phyloP scores from a whole-genome alignment of 2,329 filamentous ascomycete genomes.

The Penicillium fuscoglaucum region DNA sequence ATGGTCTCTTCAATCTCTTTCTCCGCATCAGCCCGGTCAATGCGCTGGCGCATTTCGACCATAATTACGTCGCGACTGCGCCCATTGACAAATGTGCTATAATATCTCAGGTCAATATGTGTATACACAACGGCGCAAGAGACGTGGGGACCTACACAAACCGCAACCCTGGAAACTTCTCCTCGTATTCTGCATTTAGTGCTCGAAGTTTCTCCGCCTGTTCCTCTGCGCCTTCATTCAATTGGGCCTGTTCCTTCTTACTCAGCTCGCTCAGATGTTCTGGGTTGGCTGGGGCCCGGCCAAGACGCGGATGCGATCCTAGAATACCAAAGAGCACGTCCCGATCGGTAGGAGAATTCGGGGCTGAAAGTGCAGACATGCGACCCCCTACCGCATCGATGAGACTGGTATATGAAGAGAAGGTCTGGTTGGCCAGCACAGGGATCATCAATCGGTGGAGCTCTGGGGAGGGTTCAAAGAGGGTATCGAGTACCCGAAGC shows the following conservation, averaged over 20 bases:
- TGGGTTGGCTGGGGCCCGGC: constrained; percentile 57
- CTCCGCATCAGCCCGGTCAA: constrained; percentile 64
- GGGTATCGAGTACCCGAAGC: constrained; percentile 63
- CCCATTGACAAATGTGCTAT: constrained; percentile 81
- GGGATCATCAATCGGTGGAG: constrained; percentile 73
- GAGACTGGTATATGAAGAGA: constrained; percentile 67
- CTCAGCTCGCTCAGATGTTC: constrained; percentile 72
- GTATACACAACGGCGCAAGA: neutral
- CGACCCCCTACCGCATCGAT: constrained; percentile 66
- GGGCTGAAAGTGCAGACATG: constrained; percentile 61
- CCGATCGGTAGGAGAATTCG: constrained; percentile 52
- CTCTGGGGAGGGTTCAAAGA: constrained; percentile 79
- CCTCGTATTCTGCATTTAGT: constrained; percentile 78
- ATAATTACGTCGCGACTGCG: constrained; percentile 72
- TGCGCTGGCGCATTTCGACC: constrained; percentile 75
- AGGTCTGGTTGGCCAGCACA: constrained; percentile 60
- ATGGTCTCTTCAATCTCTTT: constrained; percentile 73
- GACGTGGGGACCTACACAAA: constrained; percentile 59
- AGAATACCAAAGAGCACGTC: constrained; percentile 69
- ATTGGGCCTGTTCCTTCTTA: constrained; percentile 74
- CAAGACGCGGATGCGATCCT: constrained; percentile 78
- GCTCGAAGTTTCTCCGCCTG: constrained; percentile 53
- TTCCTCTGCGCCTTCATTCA: constrained; percentile 59
- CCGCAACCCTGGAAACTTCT: constrained; percentile 74
- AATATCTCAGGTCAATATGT: constrained; percentile 6